phyloP scores from a whole-genome alignment of 2,329 filamentous ascomycete genomes.

The Penicillium sp. region DNA sequence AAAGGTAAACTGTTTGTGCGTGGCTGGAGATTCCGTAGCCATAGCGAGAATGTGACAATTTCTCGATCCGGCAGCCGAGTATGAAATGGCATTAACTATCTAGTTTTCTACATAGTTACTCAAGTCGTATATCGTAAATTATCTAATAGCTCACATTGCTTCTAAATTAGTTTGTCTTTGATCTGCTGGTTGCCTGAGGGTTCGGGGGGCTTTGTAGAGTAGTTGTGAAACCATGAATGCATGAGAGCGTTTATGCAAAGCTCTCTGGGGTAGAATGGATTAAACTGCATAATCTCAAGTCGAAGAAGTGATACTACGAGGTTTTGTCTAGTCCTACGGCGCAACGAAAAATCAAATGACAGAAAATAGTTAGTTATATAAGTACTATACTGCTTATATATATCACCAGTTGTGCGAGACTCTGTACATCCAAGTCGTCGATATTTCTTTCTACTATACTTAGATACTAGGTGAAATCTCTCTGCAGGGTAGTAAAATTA shows the following conservation, averaged over 20 bases:
- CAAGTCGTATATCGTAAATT: not conserved
- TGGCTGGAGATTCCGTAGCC: constrained; percentile 12
- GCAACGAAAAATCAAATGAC: too few species aligned
- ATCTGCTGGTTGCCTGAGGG: not conserved
- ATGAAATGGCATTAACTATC: not conserved
- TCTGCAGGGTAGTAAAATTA: not conserved
- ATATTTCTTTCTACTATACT: not conserved
- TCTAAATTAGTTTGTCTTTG: not conserved
- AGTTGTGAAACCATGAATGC: not conserved
- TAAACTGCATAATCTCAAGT: not conserved
- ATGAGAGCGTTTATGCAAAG: not conserved
- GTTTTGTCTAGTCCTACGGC: not conserved
- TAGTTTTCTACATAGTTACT: not conserved
- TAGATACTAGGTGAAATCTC: too few species aligned
- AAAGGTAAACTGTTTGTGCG: constrained; percentile 4
- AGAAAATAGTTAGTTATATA: too few species aligned
- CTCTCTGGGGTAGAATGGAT: not conserved
- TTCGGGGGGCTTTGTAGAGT: not conserved
- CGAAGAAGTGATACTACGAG: too few species aligned
- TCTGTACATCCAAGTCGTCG: not conserved
- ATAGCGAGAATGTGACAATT: constrained; percentile 11
- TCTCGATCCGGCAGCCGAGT: not conserved
- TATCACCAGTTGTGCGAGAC: not conserved
- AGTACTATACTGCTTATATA: not conserved
- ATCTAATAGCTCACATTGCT: not conserved